Evolutionary conservation across 495 filamentous ascomycete species (phyloP), one percentile per base, ranked within the genome.

Genomic region (Xylaria castorea): DNA sequence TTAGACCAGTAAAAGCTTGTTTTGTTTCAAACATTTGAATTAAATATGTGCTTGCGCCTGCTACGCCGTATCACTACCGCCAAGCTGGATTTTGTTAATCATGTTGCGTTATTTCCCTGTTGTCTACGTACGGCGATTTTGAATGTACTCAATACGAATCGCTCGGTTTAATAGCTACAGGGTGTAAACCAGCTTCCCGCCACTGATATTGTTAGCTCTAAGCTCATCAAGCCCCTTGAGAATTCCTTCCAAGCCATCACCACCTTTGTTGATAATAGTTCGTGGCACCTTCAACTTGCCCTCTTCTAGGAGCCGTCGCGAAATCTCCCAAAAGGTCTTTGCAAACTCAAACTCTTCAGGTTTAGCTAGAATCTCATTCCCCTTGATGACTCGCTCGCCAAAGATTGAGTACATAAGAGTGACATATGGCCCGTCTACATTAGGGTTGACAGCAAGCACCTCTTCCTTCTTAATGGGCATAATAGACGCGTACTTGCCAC

Each of bases 121-220:
- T 5, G 12, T 44, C 12, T 44, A 44, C 16, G 42, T n/a, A n/a
- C n/a, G n/a, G 5, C 2, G 42, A 3, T 18, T 44, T 5, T 16
- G 42, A 11, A 44, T 44, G 12, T 44, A 14, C 5, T 48, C 5
- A 0, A 18, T 8, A 48, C 5, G 46, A 20, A 48, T n/a, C 20
- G 14, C 5, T 48, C 2, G 42, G 42, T 16, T 8, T 8, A 38
- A n/a, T 8, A 18, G 42, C 51, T 55, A 55, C 51, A 55, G 18
- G 0, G 79, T 83, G 71, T 83, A 84, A 12, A 83, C 80, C 63
- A 83, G 67, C 75, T 83, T 84, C 9, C 16, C 73, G 0, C 68
- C 81, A 30, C 82, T 83, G 11, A 83, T 75, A 73, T 68, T 75
- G 1, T 73, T 75, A 27, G 69, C 57, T 70, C 66, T 77, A 67